Conservation (phyloP, 1,139 yeast genomes). For the Hyphopichia fennica region DNA sequence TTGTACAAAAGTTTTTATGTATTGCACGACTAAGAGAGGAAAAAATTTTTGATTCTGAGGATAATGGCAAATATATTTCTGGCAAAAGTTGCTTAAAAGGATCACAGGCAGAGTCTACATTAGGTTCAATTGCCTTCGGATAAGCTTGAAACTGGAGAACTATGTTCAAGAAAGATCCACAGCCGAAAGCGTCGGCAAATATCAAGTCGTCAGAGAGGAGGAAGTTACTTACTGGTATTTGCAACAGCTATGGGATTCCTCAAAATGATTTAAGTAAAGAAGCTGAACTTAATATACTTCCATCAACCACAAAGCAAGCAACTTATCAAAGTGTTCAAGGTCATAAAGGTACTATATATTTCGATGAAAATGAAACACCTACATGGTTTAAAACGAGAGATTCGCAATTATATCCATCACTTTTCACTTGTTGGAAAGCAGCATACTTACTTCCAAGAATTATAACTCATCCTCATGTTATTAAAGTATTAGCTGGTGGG, state of each 20-base stretch:
- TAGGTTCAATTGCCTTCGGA: not conserved
- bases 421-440: slow-evolving; percentile 69
- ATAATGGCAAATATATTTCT: not conserved
- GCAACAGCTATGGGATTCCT: slow-evolving; percentile 46
- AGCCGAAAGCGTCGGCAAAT: slow-evolving; percentile 72
- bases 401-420: slow-evolving; percentile 61
- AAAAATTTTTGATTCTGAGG: not conserved
- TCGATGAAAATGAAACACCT: slow-evolving; percentile 65
- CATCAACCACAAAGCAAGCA: slow-evolving; percentile 65
- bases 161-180: slow-evolving; percentile 68
- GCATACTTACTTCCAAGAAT: slow-evolving; percentile 68
- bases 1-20: not conserved
- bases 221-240: slow-evolving; percentile 50
- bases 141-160: not conserved
- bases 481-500: slow-evolving; percentile 64
- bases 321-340: slow-evolving; percentile 58
- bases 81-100: no score
- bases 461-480: slow-evolving; percentile 71
- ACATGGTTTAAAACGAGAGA: slow-evolving; percentile 69
- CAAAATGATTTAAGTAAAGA: slow-evolving; percentile 46
- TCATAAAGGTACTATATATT: slow-evolving; percentile 61
- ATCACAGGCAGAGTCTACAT: not conserved
- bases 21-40: not conserved
- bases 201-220: slow-evolving; percentile 82
- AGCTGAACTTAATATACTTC: slow-evolving; percentile 51